A percentile compares a stretch with the other conserved stretches of the same genome.
Conservation (phyloP, 2,329 filamentous ascomycete species). For the Gnomoniopsis sp. region DNA sequence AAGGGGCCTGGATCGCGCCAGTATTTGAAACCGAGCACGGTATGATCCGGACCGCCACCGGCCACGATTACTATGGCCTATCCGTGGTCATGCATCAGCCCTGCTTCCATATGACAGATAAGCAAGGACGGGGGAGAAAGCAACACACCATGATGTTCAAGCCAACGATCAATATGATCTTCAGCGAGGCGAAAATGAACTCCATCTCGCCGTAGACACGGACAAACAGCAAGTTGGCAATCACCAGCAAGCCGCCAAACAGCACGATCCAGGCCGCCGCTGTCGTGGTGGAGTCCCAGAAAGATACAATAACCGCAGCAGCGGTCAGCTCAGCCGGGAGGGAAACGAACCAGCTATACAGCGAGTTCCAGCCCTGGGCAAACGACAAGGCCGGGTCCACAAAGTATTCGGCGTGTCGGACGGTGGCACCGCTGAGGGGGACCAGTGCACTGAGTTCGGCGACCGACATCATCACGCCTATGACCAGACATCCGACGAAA, state of each 20-base stretch:
- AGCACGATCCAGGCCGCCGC: constrained; percentile 8
- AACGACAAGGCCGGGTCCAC: constrained; percentile 15
- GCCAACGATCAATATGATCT: constrained; percentile 5
- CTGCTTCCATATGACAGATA: neutral
- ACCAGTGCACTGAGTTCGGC: constrained; percentile 11
- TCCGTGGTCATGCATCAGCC: neutral
- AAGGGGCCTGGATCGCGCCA: constrained; percentile 19
- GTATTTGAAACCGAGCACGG: constrained; percentile 23
- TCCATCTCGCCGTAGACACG: constrained; percentile 12
- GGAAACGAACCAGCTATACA: constrained; percentile 12
- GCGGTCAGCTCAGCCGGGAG: constrained; percentile 21
- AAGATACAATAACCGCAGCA: constrained; percentile 11
- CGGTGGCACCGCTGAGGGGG: constrained; percentile 9
- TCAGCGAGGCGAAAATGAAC: constrained; percentile 11
- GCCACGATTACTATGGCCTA: constrained; percentile 18
- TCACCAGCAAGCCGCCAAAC: constrained; percentile 2
- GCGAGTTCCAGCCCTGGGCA: constrained; percentile 14
- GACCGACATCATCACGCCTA: constrained; percentile 10
- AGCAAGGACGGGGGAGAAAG: neutral
- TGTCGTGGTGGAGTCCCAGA: neutral
- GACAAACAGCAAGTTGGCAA: constrained; percentile 4
- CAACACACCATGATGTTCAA: constrained; percentile 8
- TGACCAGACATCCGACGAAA: constrained; percentile 1
- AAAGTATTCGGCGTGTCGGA: constrained; percentile 13
- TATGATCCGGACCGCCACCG: constrained; percentile 20